Percentiles rank a stretch among this genome's conserved stretches.
Evolutionary conservation across 2,329 filamentous ascomycete species (phyloP).

Genomic region (Aspergillus texensis): DNA sequence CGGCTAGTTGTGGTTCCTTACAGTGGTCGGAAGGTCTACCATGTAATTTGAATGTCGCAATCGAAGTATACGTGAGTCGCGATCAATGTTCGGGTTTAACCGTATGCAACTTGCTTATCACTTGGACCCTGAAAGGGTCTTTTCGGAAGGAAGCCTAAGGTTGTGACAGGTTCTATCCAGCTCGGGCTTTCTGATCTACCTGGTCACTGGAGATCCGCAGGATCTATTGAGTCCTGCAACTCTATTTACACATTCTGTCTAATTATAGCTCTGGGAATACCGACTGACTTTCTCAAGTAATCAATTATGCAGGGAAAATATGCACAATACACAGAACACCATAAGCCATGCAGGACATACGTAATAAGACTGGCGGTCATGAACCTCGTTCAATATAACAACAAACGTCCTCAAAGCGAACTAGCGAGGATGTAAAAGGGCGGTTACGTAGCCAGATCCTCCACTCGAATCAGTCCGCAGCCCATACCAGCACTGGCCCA

Average conservation of each 20-base stretch:
- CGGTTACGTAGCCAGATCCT: conserved; percentile 58
- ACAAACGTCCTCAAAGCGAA: no score
- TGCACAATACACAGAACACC: neutral
- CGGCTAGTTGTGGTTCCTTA: neutral
- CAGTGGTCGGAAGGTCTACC: neutral
- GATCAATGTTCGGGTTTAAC: neutral
- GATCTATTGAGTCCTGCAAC: neutral
- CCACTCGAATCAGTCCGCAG: conserved; percentile 67
- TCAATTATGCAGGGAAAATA: neutral
- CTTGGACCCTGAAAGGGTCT: neutral
- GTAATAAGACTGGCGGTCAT: conserved; percentile 3
- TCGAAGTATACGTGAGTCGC: neutral
- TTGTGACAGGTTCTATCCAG: neutral
- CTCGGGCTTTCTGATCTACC: neutral
- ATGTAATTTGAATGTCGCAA: neutral
- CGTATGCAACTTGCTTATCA: neutral
- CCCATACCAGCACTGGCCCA: conserved; percentile 70
- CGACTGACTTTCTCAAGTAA: neutral
- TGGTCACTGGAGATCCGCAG: neutral
- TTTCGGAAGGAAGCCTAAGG: neutral
- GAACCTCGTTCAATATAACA: neutral
- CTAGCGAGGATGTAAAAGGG: neutral
- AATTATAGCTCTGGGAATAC: neutral
- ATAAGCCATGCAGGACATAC: neutral
- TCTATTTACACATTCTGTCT: neutral